Evolutionary conservation across 2,329 filamentous ascomycete species (phyloP), one percentile per base, ranked within the genome.

Genomic region (Fusarium avenaceum): DNA sequence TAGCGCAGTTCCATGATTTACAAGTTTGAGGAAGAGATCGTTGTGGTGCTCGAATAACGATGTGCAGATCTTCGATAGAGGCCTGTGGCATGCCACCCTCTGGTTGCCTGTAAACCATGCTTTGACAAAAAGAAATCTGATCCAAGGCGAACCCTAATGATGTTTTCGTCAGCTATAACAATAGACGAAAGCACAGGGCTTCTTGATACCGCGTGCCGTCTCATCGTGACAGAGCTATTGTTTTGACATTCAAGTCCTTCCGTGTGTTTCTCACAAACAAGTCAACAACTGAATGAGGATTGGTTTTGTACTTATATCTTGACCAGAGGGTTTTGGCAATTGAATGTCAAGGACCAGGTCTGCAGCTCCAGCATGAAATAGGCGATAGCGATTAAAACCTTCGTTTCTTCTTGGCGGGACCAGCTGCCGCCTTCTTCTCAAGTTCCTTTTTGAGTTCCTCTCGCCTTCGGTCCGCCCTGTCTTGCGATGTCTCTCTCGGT

Each of bases 331-430:
- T 30, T 17, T 28, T 26, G 20, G 22, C 20, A 32, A 28, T 20
- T 7, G 24, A 20, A 32, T 13, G n/a, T 6, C 13, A 13, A 15
- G n/a, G 10, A 14, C 26, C 19, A 32, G 24, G 6, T n/a, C 39
- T 30, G 32, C 6, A 38, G 32, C 28, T 17, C 7, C 17, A 24
- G 19, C 9, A 14, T 15, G 6, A 42, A 32, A 7, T 17, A 24
- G 26, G 6, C 24, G 20, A 46, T 17, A 14, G 35, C 20, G 13
- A 30, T 73, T n/a, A 88, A 63, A 88, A 88, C 50, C 80, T 84
- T 43, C 86, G 79, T 76, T 86, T 88, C 79, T 88, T 88, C 75
- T 83, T 86, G 8, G 78, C 80, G 6, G 86, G 86, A 2, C 82
- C 83, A 19, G 80, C 81, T 0, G 82, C 80, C 4, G 81, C 81